Evolutionary conservation across 2,329 filamentous ascomycete genomes (phyloP), one percentile per base, ranked within the genome.

Genomic region (Periconia sp.): DNA sequence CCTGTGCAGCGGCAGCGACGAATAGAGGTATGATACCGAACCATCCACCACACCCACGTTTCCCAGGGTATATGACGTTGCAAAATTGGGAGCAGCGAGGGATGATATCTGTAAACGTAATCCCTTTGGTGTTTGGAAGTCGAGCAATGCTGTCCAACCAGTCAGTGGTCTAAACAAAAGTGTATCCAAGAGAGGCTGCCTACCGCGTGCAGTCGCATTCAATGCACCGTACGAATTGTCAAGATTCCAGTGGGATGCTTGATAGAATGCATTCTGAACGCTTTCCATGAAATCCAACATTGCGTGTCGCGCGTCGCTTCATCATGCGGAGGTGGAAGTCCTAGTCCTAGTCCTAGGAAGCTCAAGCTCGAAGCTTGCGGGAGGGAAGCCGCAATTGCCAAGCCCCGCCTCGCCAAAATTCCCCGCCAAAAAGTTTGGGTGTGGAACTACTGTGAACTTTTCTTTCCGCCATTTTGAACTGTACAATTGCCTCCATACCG

Each of bases 241-340:
- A 68, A 86, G 82, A 71, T 92, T 90, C 92, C 92, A 97, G 73
- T 88, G 84, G 44, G 92, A 92, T 52, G 89, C 88, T 72, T 89
- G 83, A 74, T 91, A 90, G 78, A 96, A 97, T 68, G 91, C 90
- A 77, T 89, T 84, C 77, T 96, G 91, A 79, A 97, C 88, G 80
- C 95, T 93, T 77, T 96, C 92, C 91, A 97, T 96, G 80, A 96
- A 97, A 77, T 92, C 89, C 79, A 94, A 87, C 92, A 97, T 97
- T 65, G 71, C 80, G 66, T 45, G 59, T 57, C 63, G 47, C 59
- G 53, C 52, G 54, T 52, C 49, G 57, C 59, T 63, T 51, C 68
- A 70, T 72, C 17, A 19, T 44, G 42, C 17, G 52, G 49, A 45
- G 49, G 47, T 45, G 43, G 41, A 41, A 27, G 27, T 23, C 19